These are phyloP conservation scores for Hymenoscyphus occultus DNA, from an alignment of 2,329 filamentous ascomycete genomes.

Conservation along the genomic window DNA sequence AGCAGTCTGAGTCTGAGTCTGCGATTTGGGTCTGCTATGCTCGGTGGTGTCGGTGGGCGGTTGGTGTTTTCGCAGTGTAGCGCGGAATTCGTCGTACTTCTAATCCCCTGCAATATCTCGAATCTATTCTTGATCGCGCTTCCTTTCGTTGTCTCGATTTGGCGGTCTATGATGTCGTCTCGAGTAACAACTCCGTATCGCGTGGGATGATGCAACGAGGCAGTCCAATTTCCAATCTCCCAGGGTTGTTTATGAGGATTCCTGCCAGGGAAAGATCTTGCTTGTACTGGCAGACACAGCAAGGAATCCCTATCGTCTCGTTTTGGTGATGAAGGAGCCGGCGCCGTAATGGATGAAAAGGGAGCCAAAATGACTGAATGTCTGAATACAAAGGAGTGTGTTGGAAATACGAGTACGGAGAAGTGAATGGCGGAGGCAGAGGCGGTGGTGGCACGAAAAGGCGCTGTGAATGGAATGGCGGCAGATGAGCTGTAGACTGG, in stretches of 20 bases:
- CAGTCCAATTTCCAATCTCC: not conserved
- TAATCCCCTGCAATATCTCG: not conserved
- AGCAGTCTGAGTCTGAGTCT: not conserved
- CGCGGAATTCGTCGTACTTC: not conserved
- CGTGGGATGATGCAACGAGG: not conserved
- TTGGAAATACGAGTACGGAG: not conserved
- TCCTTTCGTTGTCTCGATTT: not conserved
- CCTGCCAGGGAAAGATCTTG: not conserved
- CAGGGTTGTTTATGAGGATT: not conserved
- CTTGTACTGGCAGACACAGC: not conserved
- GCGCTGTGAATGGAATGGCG: not conserved
- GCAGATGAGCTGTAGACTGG: not conserved
- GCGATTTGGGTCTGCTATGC: slow-evolving; percentile 18
- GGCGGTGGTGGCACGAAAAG: not conserved
- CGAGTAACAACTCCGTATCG: not conserved
- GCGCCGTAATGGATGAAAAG: not conserved
- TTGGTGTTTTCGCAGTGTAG: not conserved
- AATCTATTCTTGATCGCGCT: not conserved
- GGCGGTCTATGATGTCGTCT: not conserved
- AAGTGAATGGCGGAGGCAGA: not conserved
- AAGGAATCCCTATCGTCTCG: not conserved
- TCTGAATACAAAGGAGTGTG: slow-evolving; percentile 3
- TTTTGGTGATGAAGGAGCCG: not conserved
- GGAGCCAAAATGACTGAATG: not conserved
- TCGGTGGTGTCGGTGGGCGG: not conserved